Conservation (phyloP, 1,284 basidiomycete species). For the Anthracocystis setariae region DNA sequence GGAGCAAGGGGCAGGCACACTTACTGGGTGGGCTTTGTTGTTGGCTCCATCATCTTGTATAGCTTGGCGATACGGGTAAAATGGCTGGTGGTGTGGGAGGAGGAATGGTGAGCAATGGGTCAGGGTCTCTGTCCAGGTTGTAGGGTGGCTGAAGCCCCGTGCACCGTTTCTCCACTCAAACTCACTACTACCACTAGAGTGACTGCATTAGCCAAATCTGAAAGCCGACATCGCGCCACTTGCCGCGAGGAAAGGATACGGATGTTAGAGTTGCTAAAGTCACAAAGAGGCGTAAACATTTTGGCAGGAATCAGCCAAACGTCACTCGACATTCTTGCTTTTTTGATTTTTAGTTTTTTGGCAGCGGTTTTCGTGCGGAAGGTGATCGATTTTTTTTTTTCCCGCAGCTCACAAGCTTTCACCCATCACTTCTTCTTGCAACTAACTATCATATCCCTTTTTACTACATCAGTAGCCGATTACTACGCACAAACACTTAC, state of each 20-base stretch:
- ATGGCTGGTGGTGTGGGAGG: background rate
- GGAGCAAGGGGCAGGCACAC: constrained; percentile 15
- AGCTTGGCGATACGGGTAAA: background rate
- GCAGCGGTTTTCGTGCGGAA: constrained; percentile 28
- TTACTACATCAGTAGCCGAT: background rate
- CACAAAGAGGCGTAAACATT: background rate
- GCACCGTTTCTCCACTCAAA: background rate
- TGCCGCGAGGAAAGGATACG: too few relatives aligned
- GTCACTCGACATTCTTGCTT: constrained; percentile 21
- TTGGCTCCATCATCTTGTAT: constrained; percentile 52
- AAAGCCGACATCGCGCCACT: too few relatives aligned
- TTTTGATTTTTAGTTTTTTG: background rate
- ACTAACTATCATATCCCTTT: background rate
- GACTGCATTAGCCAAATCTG: background rate
- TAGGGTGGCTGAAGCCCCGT: background rate
- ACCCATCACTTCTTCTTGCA: constrained; percentile 1
- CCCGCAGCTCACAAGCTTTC: constrained; percentile 13
- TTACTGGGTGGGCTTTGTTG: constrained; percentile 56
- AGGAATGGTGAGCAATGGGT: background rate
- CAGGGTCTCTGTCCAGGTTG: background rate
- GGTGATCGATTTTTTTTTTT: constrained; percentile 37
- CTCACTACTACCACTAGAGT: too few relatives aligned
- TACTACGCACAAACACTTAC: background rate
- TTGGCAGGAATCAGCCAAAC: constrained; percentile 5
- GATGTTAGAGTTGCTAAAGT: too few relatives aligned